phyloP scores from a whole-genome alignment of 345 rosid species.

The Turritis glabra region DNA sequence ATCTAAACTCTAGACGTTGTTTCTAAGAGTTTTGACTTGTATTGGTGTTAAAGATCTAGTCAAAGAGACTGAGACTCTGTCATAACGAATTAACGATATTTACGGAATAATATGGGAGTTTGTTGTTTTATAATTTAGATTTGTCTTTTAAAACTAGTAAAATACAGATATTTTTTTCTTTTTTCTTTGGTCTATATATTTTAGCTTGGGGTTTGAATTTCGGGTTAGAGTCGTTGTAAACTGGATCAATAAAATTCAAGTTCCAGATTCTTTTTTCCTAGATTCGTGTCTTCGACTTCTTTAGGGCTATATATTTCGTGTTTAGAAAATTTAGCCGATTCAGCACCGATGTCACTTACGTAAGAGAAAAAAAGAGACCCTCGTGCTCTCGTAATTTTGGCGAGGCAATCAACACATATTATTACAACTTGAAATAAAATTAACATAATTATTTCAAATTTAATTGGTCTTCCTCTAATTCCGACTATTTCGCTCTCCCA shows the following conservation, averaged over 20 bases:
- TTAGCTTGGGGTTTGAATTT: neutral
- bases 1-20: neutral
- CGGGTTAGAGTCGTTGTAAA: neutral
- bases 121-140: neutral
- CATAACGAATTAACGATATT: constrained; percentile 10
- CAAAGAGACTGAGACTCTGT: neutral
- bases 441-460: no score
- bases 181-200: neutral
- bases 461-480: neutral
- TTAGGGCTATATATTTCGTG: no score
- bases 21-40: constrained; percentile 2
- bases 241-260: neutral
- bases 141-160: neutral
- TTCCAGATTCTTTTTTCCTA: neutral
- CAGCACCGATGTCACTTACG: no score
- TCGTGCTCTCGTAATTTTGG: no score
- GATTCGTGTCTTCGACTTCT: no score
- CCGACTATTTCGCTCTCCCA: neutral
- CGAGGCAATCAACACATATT: no score
- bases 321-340: no score
- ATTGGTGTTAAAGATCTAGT: neutral
- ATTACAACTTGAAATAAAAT: no score
- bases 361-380: no score
- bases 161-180: neutral
- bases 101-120: neutral